A percentile compares a stretch with the other conserved stretches of the same genome.
phyloP scores from a whole-genome alignment of 495 filamentous ascomycete species.

The Trichocladium uniseriatum region DNA sequence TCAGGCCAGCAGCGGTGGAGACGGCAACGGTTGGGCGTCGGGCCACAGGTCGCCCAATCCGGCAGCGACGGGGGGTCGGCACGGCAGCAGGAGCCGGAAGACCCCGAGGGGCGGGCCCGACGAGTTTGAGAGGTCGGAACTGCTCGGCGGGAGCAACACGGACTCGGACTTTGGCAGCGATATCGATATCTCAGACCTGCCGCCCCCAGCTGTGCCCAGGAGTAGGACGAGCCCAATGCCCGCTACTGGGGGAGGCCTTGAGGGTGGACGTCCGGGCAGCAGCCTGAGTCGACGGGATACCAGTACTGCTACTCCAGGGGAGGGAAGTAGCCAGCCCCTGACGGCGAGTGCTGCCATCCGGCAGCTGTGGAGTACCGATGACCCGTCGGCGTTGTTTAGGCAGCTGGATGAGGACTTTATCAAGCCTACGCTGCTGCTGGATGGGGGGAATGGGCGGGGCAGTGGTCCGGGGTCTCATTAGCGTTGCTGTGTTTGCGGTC shows the following conservation, averaged over 20 bases:
- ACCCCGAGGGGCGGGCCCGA: conserved; percentile 28
- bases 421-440: conserved; percentile 84
- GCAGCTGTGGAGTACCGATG: conserved; percentile 59
- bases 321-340: conserved; percentile 35
- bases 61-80: conserved; percentile 18
- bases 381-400: conserved; percentile 84
- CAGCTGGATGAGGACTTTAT: conserved; percentile 95
- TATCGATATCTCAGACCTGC: conserved; percentile 54
- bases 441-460: conserved; percentile 39
- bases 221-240: conserved; percentile 49
- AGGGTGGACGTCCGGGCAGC: too few species aligned
- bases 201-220: conserved; percentile 43
- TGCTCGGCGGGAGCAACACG: conserved; percentile 51
- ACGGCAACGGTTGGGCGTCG: conserved; percentile 40
- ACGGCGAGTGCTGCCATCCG: conserved; percentile 64
- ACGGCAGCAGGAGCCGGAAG: conserved; percentile 42
- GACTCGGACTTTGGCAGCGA: conserved; percentile 56
- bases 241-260: conserved; percentile 15
- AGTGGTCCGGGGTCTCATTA: conserved; percentile 9
- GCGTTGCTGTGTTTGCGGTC: not conserved
- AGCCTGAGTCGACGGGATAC: not conserved
- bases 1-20: conserved; percentile 20
- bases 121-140: conserved; percentile 53
- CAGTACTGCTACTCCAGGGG: conserved; percentile 19
- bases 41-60: conserved; percentile 43